Conservation (phyloP, 2,329 filamentous ascomycete genomes). For the Scedosporium aurantiacum region DNA sequence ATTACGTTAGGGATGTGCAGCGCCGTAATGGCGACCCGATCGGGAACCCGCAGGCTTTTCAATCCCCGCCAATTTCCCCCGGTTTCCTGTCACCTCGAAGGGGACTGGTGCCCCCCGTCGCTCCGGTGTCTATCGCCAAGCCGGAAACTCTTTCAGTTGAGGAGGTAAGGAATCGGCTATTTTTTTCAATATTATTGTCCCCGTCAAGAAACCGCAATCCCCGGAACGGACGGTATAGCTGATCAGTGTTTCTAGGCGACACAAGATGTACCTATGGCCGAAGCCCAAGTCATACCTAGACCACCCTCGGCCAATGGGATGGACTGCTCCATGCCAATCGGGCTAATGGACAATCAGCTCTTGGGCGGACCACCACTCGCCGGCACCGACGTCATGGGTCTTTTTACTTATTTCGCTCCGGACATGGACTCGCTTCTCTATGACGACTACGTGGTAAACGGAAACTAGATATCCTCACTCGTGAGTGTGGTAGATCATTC, state of each 20-base stretch:
- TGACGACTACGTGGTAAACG: neutral
- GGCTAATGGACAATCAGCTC: neutral
- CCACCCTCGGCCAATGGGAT: neutral
- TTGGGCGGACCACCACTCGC: slow-evolving; percentile 8
- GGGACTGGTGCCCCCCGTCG: neutral
- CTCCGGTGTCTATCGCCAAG: neutral
- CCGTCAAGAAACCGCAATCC: neutral
- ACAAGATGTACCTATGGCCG: neutral
- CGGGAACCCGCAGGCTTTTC: neutral
- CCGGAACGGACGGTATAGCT: neutral
- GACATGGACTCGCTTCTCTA: slow-evolving; percentile 14
- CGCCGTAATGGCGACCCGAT: neutral
- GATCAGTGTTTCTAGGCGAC: too few relatives aligned
- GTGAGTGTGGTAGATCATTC: too few relatives aligned
- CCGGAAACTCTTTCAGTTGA: neutral
- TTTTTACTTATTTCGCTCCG: slow-evolving; percentile 16
- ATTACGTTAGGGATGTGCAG: slow-evolving; percentile 22
- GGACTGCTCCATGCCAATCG: neutral
- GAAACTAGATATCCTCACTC: neutral
- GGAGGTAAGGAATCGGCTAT: slow-evolving; percentile 6
- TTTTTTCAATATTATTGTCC: slow-evolving; percentile 9
- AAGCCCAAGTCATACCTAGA: neutral
- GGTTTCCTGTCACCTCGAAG: slow-evolving; percentile 8
- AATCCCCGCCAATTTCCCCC: neutral
- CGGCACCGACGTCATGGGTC: slow-evolving; percentile 16